phyloP scores from a whole-genome alignment of 176 grass and related monocot species.

The Rhynchospora tenuis region DNA sequence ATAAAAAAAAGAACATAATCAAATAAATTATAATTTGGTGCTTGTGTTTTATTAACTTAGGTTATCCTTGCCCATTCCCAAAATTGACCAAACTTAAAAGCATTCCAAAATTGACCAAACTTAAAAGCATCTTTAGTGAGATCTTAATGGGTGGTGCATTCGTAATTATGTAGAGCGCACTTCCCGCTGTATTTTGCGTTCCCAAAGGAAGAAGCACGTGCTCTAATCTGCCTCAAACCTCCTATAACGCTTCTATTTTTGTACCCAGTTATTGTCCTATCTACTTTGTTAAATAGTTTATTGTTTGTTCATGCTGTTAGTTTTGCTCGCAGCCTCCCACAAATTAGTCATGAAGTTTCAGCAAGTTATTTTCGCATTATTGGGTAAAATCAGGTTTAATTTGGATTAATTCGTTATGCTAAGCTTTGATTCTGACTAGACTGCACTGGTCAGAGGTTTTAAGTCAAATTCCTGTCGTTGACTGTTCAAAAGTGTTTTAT shows the following conservation, averaged over 20 bases:
- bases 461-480: no score
- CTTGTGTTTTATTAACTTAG: not conserved
- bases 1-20: not conserved
- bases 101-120: not conserved
- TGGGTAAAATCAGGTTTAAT: not conserved
- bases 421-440: no score
- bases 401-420: no score
- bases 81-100: not conserved
- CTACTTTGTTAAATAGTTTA: not conserved
- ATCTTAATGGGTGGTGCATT: not conserved
- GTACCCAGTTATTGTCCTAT: not conserved
- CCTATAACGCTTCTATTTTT: not conserved
- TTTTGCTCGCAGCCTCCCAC: not conserved
- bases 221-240: not conserved
- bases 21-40: not conserved
- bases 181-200: constrained; percentile 1
- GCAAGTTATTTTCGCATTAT: not conserved
- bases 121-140: not conserved
- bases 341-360: not conserved
- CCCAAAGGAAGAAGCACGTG: not conserved
- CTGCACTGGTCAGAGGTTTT: no score
- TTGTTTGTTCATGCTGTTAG: not conserved
- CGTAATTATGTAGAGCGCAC: not conserved
- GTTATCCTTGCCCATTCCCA: not conserved
- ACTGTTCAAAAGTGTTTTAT: no score